Evolutionary conservation across 805 yeast genomes (phyloP).

Genomic region (Saccharomycopsis vini): DNA sequence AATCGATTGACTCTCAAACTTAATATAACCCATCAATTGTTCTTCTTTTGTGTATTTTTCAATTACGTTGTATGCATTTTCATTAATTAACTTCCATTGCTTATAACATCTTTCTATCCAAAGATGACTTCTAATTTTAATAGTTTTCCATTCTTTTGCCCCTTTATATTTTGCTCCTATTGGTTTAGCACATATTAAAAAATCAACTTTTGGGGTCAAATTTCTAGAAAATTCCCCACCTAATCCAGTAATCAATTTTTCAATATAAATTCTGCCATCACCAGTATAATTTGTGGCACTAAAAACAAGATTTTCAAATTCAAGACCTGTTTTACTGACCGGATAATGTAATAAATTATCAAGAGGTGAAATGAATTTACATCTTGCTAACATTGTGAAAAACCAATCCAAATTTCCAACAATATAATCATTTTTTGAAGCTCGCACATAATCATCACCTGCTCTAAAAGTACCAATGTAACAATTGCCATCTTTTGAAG

Average conservation of each 20-base stretch:
- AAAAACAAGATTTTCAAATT: slow-evolving; percentile 45
- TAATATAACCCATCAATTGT: slow-evolving; percentile 19
- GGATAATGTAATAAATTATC: slow-evolving; percentile 65
- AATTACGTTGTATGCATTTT: slow-evolving; percentile 36
- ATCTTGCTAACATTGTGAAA: slow-evolving; percentile 50
- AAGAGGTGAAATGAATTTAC: slow-evolving; percentile 44
- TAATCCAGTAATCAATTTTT: slow-evolving; percentile 48
- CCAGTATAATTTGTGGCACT: slow-evolving; percentile 80
- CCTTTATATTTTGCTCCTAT: slow-evolving; percentile 69
- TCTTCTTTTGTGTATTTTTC: slow-evolving; percentile 28
- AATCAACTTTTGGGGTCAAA: slow-evolving; percentile 57
- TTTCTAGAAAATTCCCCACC: slow-evolving; percentile 74
- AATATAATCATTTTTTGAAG: slow-evolving; percentile 32
- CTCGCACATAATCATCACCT: slow-evolving; percentile 45
- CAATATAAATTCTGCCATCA: slow-evolving; percentile 68
- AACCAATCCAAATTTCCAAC: slow-evolving; percentile 75
- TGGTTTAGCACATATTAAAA: slow-evolving; percentile 58
- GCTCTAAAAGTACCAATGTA: slow-evolving; percentile 56
- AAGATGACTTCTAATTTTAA: slow-evolving; percentile 62
- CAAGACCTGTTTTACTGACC: slow-evolving; percentile 38
- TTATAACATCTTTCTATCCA: slow-evolving; percentile 84
- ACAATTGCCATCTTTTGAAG: slow-evolving; percentile 29
- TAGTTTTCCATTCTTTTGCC: slow-evolving; percentile 50
- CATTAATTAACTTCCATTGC: slow-evolving; percentile 44
- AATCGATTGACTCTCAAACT: slow-evolving; percentile 4